Base-by-base conservation (phyloP, 352 stramenopile genomes). In the Globisporangium irregulare region DNA sequence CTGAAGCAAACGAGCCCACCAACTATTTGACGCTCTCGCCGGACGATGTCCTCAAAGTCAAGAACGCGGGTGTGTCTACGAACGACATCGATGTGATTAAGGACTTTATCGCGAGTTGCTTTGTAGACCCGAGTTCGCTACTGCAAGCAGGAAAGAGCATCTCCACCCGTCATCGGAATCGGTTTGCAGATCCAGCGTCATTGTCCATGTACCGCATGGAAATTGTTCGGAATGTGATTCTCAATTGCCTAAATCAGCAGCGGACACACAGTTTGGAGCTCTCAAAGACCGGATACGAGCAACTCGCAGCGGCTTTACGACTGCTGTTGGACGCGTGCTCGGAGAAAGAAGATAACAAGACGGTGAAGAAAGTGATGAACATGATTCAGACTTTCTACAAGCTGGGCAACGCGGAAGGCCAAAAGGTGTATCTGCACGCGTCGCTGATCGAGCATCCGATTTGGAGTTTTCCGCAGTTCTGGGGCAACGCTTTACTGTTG, bases 31-130 rank as follows among this genome's bases (percentile, higher is more conserved):
- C 62, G 34, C 58, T 91, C 15, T 61, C 67, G 14, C 59, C 73
- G 4, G 84, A 89, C 9, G 81, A 93, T 57, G 64, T 79, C 2
- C 38, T 72, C 22, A 86, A 85, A 53, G 51, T 93, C 38, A 92
- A 91, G 58, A 74, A 74, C 14, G 76, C 65, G 0, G 84, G 86
- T 14, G 74, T 95, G 1, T 92, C 81, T 0, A 64, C 71, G 2
- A 90, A 87, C 51, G 87, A 95, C 55, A 70, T 93, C 14, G 84
- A 95, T 56, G 78, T 95, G 46, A 92, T 95, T 67, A 95, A 93
- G 68, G 85, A 95, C 53, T 95, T 95, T 68, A 71, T 95, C n/a
- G 80, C 77, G 22, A 92, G 82, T 62, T 95, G 87, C 72, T 95
- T 95, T 64, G 66, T 87, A 22, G 80, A 91, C 8, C 77, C 83